Conservation (phyloP, 1,284 basidiomycete genomes). For the Heterobasidion occidentale region DNA sequence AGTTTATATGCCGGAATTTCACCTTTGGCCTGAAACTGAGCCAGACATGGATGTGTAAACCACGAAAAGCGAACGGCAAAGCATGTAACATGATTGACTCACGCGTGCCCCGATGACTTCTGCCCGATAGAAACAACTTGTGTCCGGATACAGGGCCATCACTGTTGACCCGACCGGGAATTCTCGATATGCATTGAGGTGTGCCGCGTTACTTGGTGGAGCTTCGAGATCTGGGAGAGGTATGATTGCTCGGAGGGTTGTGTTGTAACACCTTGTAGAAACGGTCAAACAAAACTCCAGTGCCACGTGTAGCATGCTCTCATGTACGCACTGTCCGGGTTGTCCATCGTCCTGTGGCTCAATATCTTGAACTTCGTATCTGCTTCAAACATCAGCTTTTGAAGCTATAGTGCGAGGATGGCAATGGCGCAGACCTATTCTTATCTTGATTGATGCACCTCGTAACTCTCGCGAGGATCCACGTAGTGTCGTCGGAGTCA, state of each 20-base stretch:
- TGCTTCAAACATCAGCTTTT: conserved; percentile 18
- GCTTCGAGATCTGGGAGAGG: conserved; percentile 69
- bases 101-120: conserved; percentile 64
- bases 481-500: conserved; percentile 54
- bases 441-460: conserved; percentile 63
- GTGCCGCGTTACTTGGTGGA: conserved; percentile 45
- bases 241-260: conserved; percentile 61
- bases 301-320: neutral
- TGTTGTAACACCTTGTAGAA: conserved; percentile 49
- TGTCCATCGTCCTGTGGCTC: conserved; percentile 73
- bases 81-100: conserved; percentile 38
- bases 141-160: conserved; percentile 78
- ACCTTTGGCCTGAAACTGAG: conserved; percentile 23
- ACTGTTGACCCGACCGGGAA: conserved; percentile 67
- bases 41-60: conserved; percentile 12
- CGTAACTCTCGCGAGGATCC: conserved; percentile 73
- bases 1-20: conserved; percentile 56
- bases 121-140: conserved; percentile 80
- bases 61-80: conserved; percentile 23
- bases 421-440: conserved; percentile 36
- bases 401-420: conserved; percentile 10
- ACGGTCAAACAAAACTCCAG: neutral
- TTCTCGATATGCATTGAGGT: conserved; percentile 61
- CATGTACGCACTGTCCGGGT: conserved; percentile 51
- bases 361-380: conserved; percentile 77